Percentiles rank a stretch among this genome's conserved stretches.
Evolutionary conservation across 768 basidiomycete genomes (phyloP).

Genomic region (Mycena amicta): DNA sequence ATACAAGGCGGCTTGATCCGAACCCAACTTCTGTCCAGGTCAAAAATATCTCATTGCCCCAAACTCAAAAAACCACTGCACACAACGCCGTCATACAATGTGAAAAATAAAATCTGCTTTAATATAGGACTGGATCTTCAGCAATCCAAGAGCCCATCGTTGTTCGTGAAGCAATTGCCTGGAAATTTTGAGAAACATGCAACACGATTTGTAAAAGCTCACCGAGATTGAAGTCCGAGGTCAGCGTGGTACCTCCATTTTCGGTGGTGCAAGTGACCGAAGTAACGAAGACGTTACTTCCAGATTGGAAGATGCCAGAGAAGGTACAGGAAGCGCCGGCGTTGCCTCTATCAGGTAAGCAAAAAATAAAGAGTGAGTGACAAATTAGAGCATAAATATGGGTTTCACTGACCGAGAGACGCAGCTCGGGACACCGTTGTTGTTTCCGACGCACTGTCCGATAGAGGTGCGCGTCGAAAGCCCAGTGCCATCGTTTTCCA

Average conservation of each 20-base stretch:
- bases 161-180: background rate
- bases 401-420: background rate
- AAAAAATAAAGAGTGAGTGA: background rate
- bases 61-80: too few relatives aligned
- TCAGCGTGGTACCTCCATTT: background rate
- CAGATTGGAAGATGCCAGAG: background rate
- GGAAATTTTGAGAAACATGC: background rate
- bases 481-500: background rate
- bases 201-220: background rate
- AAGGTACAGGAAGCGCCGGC: background rate
- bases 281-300: background rate
- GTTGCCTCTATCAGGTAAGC: background rate
- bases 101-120: too few relatives aligned
- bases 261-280: background rate
- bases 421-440: background rate
- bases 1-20: too few relatives aligned
- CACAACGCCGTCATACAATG: too few relatives aligned
- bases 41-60: too few relatives aligned
- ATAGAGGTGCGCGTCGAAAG: background rate
- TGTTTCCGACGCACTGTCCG: background rate
- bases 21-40: too few relatives aligned
- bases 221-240: background rate
- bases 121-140: too few relatives aligned
- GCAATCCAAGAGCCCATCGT: background rate
- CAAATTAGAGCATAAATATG: too few relatives aligned